These are phyloP conservation scores for Ogataea allantospora DNA, from an alignment of 805 yeast species.

Conservation along the genomic window DNA sequence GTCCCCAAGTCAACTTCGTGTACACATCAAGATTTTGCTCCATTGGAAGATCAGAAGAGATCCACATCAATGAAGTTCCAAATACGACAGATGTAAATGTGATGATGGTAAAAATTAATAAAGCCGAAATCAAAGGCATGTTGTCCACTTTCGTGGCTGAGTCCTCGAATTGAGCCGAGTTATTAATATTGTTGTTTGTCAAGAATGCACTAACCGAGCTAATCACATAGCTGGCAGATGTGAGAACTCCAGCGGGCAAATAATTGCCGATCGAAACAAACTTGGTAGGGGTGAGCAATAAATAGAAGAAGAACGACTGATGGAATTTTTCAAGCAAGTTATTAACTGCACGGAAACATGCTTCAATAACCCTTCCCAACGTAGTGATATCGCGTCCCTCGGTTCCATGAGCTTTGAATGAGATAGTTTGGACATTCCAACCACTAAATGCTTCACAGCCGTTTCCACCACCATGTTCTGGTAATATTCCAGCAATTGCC, in stretches of 20 bases:
- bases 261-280: constrained; percentile 95
- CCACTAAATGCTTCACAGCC: constrained; percentile 95
- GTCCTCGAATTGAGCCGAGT: constrained; percentile 6
- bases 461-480: constrained; percentile 33
- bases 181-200: constrained; percentile 39
- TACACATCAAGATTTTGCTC: constrained; percentile 11
- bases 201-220: constrained; percentile 60
- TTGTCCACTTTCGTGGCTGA: constrained; percentile 22
- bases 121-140: constrained; percentile 29
- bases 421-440: constrained; percentile 91
- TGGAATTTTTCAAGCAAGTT: constrained; percentile 93
- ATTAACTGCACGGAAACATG: constrained; percentile 82
- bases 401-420: constrained; percentile 59
- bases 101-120: constrained; percentile 32
- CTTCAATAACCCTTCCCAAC: constrained; percentile 87
- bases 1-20: constrained; percentile 15
- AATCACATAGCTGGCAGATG: constrained; percentile 67
- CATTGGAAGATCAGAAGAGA: constrained; percentile 10
- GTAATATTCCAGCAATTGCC: constrained; percentile 63
- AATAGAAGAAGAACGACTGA: constrained; percentile 92
- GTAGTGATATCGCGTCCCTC: constrained; percentile 79
- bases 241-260: constrained; percentile 76
- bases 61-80: constrained; percentile 26
- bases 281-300: constrained; percentile 68
- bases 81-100: constrained; percentile 20